Conservation (phyloP, 352 stramenopile species). For the Thraustochytrium sp. region DNA sequence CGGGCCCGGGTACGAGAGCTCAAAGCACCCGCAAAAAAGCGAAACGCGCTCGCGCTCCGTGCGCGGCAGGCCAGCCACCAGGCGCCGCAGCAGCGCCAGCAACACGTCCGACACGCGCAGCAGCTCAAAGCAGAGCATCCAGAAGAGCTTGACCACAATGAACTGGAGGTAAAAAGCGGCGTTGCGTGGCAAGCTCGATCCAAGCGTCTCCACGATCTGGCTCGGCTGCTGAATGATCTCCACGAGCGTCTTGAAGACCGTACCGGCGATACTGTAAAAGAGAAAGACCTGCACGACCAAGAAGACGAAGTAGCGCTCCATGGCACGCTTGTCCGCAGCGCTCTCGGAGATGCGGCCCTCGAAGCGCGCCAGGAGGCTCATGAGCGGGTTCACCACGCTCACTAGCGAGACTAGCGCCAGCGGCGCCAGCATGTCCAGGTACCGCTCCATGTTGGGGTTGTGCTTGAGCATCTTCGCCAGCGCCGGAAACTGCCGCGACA, state of each 20-base stretch:
- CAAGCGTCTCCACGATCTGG: conserved; percentile 19
- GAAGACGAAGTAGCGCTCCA: conserved; percentile 42
- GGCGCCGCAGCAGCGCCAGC: not conserved
- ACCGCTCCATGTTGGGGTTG: not conserved
- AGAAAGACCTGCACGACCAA: conserved; percentile 42
- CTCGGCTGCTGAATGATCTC: conserved; percentile 42
- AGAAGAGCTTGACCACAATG: conserved; percentile 39
- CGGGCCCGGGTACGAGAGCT: not conserved
- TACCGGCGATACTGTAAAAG: conserved; percentile 42
- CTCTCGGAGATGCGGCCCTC: conserved; percentile 20
- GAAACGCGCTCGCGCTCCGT: conserved; percentile 15
- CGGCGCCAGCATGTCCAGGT: conserved; percentile 33
- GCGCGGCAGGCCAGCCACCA: conserved; percentile 1
- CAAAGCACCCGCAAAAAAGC: conserved; percentile 33
- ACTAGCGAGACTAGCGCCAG: conserved; percentile 31
- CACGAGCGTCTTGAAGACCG: conserved; percentile 35
- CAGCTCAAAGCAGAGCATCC: conserved; percentile 44
- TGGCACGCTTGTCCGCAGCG: conserved; percentile 31
- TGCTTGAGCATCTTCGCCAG: not conserved
- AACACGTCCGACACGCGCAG: conserved; percentile 13
- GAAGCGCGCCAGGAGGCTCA: conserved; percentile 35
- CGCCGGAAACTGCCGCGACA: conserved; percentile 9
- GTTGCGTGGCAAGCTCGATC: conserved; percentile 17
- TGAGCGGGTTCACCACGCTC: conserved; percentile 35
- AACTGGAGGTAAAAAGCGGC: conserved; percentile 43